Evolutionary conservation across 2,329 filamentous ascomycete genomes (phyloP).

Genomic region (Diaporthe aspalathi): DNA sequence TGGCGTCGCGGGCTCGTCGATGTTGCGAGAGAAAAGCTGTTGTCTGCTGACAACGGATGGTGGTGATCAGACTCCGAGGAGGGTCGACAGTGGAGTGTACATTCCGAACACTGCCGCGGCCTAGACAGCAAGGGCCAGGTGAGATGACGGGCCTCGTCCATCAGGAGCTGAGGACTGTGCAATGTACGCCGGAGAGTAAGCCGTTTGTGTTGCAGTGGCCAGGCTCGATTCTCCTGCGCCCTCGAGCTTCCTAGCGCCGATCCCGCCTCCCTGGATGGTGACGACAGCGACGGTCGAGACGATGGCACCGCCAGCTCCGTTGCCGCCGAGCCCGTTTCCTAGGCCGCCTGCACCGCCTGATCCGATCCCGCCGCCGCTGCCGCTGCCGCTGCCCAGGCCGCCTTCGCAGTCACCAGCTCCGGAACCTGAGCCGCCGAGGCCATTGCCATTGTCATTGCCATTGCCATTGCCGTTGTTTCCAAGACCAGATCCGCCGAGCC

Average conservation of each 20-base stretch:
- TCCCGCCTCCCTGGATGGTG: conserved; percentile 35
- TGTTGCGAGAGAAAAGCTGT: neutral
- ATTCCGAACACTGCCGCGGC: conserved; percentile 38
- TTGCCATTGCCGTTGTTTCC: conserved; percentile 23
- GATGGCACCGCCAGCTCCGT: conserved; percentile 32
- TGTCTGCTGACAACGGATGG: conserved; percentile 21
- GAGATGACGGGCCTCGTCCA: conserved; percentile 35
- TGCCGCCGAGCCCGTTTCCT: conserved; percentile 23
- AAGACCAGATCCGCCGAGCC: conserved; percentile 28
- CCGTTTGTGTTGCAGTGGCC: conserved; percentile 31
- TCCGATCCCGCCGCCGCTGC: conserved; percentile 20
- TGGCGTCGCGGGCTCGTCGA: conserved; percentile 1
- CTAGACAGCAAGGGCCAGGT: conserved; percentile 39
- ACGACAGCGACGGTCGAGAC: conserved; percentile 38
- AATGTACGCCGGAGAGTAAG: conserved; percentile 35
- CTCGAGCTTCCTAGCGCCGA: conserved; percentile 38
- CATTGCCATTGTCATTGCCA: conserved; percentile 26
- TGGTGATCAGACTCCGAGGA: conserved; percentile 35
- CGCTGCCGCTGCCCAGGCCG: conserved; percentile 24
- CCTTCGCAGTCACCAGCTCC: conserved; percentile 8
- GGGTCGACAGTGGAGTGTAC: conserved; percentile 33
- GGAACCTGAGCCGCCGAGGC: conserved; percentile 24
- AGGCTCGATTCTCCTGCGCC: conserved; percentile 27
- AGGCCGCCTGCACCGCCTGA: conserved; percentile 19
- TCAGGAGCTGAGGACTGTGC: conserved; percentile 34